These are phyloP conservation scores for Fusarium torreyae DNA, from an alignment of 2,329 filamentous ascomycete genomes.

Conservation along the genomic window DNA sequence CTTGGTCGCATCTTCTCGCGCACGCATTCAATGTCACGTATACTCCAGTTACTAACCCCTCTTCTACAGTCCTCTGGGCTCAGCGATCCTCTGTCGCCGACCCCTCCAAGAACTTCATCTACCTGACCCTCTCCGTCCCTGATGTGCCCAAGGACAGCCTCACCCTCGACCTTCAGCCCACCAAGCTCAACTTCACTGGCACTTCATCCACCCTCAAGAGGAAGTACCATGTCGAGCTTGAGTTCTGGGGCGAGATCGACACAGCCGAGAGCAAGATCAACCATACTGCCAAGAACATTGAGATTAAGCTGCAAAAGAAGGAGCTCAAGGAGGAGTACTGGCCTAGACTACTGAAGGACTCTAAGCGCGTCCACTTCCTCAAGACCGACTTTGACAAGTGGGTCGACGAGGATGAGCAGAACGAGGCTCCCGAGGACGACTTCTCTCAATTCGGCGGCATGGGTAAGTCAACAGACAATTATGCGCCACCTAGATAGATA, in stretches of 20 bases:
- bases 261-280: constrained; percentile 85
- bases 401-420: constrained; percentile 99
- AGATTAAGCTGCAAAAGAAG: constrained; percentile 97
- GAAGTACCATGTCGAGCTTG: constrained; percentile 87
- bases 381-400: constrained; percentile 99
- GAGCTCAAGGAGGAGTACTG: constrained; percentile 95
- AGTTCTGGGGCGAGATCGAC: constrained; percentile 94
- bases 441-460: constrained; percentile 77
- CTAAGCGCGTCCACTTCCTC: constrained; percentile 92
- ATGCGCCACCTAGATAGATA: not conserved
- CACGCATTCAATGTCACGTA: not conserved
- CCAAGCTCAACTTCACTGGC: constrained; percentile 84
- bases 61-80: constrained; percentile 87
- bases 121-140: constrained; percentile 89
- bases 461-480: constrained; percentile 62
- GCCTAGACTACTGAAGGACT: constrained; percentile 93
- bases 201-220: constrained; percentile 87
- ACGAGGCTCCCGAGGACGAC: constrained; percentile 88
- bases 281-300: constrained; percentile 90
- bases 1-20: constrained; percentile 11
- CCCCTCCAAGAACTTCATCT: constrained; percentile 91
- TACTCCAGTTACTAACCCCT: constrained; percentile 20
- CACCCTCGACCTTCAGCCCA: constrained; percentile 87
- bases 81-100: constrained; percentile 91
- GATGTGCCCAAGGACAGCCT: constrained; percentile 84